phyloP scores from a whole-genome alignment of 202 grass and related monocot species.

The Zoysia matrella region DNA sequence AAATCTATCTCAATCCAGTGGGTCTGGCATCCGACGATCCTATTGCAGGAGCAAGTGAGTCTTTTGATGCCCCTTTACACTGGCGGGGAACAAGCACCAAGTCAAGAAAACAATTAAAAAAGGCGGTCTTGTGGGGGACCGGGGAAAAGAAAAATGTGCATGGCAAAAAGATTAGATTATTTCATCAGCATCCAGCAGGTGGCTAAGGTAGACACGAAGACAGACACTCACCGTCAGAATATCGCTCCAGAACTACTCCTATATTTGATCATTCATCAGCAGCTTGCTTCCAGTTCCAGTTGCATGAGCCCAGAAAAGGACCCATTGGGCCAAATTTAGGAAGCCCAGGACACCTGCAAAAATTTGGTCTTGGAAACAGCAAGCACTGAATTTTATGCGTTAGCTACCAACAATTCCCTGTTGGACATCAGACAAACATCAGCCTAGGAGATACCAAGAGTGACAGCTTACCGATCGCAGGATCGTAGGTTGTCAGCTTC shows the following conservation, averaged over 20 bases:
- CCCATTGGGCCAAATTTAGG: conserved; percentile 20
- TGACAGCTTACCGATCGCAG: too few relatives aligned
- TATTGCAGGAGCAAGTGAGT: conserved; percentile 22
- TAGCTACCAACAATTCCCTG: too few relatives aligned
- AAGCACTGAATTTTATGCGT: too few relatives aligned
- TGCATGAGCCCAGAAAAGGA: conserved; percentile 2
- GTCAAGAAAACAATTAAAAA: not conserved
- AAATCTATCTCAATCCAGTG: conserved; percentile 37
- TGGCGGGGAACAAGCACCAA: conserved; percentile 11
- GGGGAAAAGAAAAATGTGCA: conserved; percentile 9
- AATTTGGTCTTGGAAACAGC: too few relatives aligned
- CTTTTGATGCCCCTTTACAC: conserved; percentile 39
- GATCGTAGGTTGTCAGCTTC: not conserved
- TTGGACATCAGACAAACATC: too few relatives aligned
- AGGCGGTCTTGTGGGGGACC: not conserved
- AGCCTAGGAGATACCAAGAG: too few relatives aligned
- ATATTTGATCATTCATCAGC: conserved; percentile 10
- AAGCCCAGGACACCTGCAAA: too few relatives aligned
- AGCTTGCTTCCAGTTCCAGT: not conserved
- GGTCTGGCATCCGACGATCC: conserved; percentile 37
- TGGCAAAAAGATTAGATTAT: not conserved
- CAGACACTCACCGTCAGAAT: conserved; percentile 7
- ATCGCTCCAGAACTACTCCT: conserved; percentile 7
- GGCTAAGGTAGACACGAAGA: not conserved
- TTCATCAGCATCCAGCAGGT: conserved; percentile 9